A percentile compares a stretch with the other conserved stretches of the same genome.
Evolutionary conservation across 148 eudicot species (phyloP).

Genomic region (Dianthus caryophyllus): DNA sequence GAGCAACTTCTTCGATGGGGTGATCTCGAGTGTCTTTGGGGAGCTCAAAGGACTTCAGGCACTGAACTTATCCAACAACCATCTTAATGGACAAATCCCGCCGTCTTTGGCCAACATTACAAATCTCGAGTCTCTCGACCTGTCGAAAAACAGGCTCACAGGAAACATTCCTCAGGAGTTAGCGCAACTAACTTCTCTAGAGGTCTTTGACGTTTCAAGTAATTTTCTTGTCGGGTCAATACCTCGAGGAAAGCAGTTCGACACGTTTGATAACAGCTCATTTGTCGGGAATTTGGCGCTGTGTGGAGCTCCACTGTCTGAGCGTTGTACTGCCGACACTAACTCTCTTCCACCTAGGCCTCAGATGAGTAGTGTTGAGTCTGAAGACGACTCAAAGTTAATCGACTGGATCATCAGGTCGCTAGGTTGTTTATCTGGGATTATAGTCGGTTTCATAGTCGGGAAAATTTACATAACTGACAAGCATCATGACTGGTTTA

Average conservation of each 20-base stretch:
- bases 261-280: constrained; percentile 33
- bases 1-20: constrained; percentile 34
- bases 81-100: constrained; percentile 27
- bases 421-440: constrained; percentile 28
- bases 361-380: background rate
- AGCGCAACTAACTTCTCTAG: constrained; percentile 26
- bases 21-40: constrained; percentile 30
- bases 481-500: constrained; percentile 21
- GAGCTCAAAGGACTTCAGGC: constrained; percentile 29
- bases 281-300: constrained; percentile 30
- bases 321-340: constrained; percentile 19
- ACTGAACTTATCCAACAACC: constrained; percentile 43
- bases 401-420: constrained; percentile 29
- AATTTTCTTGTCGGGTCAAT: constrained; percentile 31
- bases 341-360: background rate
- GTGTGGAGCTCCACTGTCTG: constrained; percentile 35
- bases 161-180: constrained; percentile 37
- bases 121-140: constrained; percentile 36
- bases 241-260: constrained; percentile 37
- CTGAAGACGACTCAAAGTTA: background rate
- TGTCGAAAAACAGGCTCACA: constrained; percentile 35
- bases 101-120: constrained; percentile 22
- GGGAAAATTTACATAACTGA: constrained; percentile 24
- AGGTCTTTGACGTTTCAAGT: constrained; percentile 31
- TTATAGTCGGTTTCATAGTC: constrained; percentile 19